Percentiles rank a stretch among this genome's conserved stretches.
Conservation (phyloP, 1,284 basidiomycete genomes). For the Bondarzewia mesenterica region DNA sequence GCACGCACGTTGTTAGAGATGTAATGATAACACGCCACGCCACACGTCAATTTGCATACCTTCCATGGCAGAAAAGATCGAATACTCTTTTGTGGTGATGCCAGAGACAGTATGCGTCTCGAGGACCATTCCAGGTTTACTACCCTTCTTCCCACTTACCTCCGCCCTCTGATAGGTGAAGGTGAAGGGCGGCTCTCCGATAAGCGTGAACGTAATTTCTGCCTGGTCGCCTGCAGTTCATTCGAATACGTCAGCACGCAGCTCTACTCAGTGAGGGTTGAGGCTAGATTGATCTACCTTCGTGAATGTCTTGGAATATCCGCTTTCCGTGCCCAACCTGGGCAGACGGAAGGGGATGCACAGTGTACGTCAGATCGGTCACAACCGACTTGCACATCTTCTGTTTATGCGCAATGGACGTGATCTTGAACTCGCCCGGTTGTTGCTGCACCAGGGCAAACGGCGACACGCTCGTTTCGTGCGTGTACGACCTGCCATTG, state of each 20-base stretch:
- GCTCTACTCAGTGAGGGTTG: background rate
- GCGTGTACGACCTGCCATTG: constrained; percentile 66
- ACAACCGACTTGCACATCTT: constrained; percentile 81
- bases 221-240: constrained; percentile 69
- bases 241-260: too few relatives aligned
- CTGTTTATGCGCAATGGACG: constrained; percentile 85
- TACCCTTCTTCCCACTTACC: constrained; percentile 52
- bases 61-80: constrained; percentile 83
- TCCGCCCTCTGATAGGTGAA: constrained; percentile 89
- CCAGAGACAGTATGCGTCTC: constrained; percentile 87
- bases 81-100: constrained; percentile 70
- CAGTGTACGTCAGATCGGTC: constrained; percentile 65
- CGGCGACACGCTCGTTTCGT: constrained; percentile 70
- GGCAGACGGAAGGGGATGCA: constrained; percentile 84
- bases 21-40: background rate
- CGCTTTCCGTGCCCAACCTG: constrained; percentile 81
- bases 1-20: background rate
- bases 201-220: constrained; percentile 84
- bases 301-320: constrained; percentile 80
- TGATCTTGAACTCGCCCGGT: constrained; percentile 76
- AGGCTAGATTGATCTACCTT: constrained; percentile 40
- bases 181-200: constrained; percentile 90
- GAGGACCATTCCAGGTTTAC: constrained; percentile 62
- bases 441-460: constrained; percentile 81
- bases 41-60: constrained; percentile 36